phyloP scores from a whole-genome alignment of 352 stramenopile species.

The Phytophthora quininea region DNA sequence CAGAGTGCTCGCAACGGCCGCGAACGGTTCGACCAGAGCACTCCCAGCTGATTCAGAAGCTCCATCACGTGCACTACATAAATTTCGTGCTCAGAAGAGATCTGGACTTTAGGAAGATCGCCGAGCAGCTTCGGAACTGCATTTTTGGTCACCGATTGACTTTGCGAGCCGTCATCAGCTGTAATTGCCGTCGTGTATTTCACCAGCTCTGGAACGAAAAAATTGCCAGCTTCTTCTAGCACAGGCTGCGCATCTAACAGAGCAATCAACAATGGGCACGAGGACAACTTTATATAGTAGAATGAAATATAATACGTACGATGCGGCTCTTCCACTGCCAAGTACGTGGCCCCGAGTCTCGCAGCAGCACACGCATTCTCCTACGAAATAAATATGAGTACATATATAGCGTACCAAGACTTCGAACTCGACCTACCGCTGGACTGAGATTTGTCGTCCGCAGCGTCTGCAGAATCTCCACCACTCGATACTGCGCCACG shows the following conservation, averaged over 20 bases:
- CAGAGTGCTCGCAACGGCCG: slow-evolving; percentile 52
- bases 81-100: slow-evolving; percentile 18
- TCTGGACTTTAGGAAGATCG: slow-evolving; percentile 25
- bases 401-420: too few species aligned
- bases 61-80: slow-evolving; percentile 34
- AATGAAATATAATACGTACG: slow-evolving; percentile 36
- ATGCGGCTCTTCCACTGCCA: slow-evolving; percentile 69
- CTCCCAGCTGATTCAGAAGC: slow-evolving; percentile 68
- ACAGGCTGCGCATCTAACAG: slow-evolving; percentile 56
- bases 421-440: slow-evolving; percentile 30
- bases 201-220: slow-evolving; percentile 51
- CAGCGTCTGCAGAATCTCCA: slow-evolving; percentile 64
- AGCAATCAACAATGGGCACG: neutral
- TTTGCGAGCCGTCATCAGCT: slow-evolving; percentile 19
- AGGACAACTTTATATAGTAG: too few species aligned
- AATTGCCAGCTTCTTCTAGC: slow-evolving; percentile 44
- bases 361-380: slow-evolving; percentile 33
- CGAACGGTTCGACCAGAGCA: slow-evolving; percentile 72
- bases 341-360: slow-evolving; percentile 52
- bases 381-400: slow-evolving; percentile 25
- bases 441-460: slow-evolving; percentile 38
- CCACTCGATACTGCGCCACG: slow-evolving; percentile 52
- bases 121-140: slow-evolving; percentile 6
- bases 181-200: slow-evolving; percentile 31
- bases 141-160: slow-evolving; percentile 4